phyloP scores from a whole-genome alignment of 164 flowering plant species.

The Vitis rupestris region DNA sequence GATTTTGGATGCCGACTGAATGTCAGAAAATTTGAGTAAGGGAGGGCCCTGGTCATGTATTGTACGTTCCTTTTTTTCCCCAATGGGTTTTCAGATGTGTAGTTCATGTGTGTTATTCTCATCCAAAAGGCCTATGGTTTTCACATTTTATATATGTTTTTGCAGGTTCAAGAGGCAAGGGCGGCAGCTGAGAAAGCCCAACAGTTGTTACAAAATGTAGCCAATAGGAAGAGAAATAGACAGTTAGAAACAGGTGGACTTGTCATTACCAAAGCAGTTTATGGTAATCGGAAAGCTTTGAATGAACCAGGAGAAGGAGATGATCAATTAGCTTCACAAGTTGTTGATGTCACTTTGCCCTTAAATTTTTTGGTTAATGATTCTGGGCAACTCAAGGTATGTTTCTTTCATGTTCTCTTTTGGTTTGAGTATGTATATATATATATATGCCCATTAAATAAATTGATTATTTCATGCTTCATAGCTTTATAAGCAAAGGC shows the following conservation, averaged over 20 bases:
- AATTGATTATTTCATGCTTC: no score
- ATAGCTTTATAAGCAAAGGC: no score
- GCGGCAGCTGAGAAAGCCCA: conserved; percentile 87
- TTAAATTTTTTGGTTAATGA: conserved; percentile 85
- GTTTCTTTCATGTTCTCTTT: conserved; percentile 6
- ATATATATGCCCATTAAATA: no score
- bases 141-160: not conserved
- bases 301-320: conserved; percentile 30
- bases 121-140: not conserved
- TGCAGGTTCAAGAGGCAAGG: conserved; percentile 75
- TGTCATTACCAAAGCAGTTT: conserved; percentile 66
- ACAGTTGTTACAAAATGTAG: conserved; percentile 69
- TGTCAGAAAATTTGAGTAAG: not conserved
- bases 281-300: conserved; percentile 64
- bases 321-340: conserved; percentile 48
- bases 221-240: conserved; percentile 72
- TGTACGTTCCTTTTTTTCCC: not conserved
- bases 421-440: not conserved
- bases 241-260: conserved; percentile 74
- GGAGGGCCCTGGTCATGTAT: not conserved
- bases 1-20: not conserved
- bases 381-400: conserved; percentile 88
- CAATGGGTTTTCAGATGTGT: not conserved
- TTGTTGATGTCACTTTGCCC: conserved; percentile 84
- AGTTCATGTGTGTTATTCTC: not conserved